Evolutionary conservation across 2,329 filamentous ascomycete species (phyloP).

Genomic region (Ceratocystis colombiana): DNA sequence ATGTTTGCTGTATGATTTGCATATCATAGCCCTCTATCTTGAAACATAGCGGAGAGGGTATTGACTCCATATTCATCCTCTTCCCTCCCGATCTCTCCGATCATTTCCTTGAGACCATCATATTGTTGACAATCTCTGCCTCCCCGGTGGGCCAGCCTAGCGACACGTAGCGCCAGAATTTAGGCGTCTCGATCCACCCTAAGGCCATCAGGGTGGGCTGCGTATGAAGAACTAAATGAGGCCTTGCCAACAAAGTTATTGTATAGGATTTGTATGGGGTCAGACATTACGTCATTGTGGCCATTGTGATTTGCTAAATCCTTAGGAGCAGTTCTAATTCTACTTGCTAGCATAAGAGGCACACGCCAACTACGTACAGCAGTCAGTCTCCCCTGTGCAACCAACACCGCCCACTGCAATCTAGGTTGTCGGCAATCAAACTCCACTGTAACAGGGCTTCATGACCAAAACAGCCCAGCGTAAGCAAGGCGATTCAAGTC

Average conservation of each 20-base stretch:
- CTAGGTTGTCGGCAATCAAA: neutral
- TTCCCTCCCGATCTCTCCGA: too few relatives aligned
- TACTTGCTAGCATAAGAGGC: neutral
- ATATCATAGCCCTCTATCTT: neutral
- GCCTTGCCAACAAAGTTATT: neutral
- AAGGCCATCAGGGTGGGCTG: neutral
- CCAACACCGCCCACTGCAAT: neutral
- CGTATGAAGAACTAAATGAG: neutral
- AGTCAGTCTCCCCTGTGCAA: neutral
- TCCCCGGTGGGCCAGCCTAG: neutral
- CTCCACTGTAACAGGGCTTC: neutral
- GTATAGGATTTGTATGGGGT: conserved; percentile 6
- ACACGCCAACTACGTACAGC: neutral
- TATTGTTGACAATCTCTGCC: neutral
- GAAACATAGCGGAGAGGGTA: neutral
- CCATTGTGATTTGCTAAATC: too few relatives aligned
- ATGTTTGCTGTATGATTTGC: neutral
- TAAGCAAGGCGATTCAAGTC: neutral
- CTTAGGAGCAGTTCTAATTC: too few relatives aligned
- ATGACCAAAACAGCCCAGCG: neutral
- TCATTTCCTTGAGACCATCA: neutral
- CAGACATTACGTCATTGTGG: conserved; percentile 6
- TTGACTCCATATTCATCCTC: neutral
- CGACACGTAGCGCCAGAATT: neutral
- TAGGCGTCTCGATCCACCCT: neutral